phyloP scores from a whole-genome alignment of 2,329 filamentous ascomycete genomes.

The Clarireedia sp. region DNA sequence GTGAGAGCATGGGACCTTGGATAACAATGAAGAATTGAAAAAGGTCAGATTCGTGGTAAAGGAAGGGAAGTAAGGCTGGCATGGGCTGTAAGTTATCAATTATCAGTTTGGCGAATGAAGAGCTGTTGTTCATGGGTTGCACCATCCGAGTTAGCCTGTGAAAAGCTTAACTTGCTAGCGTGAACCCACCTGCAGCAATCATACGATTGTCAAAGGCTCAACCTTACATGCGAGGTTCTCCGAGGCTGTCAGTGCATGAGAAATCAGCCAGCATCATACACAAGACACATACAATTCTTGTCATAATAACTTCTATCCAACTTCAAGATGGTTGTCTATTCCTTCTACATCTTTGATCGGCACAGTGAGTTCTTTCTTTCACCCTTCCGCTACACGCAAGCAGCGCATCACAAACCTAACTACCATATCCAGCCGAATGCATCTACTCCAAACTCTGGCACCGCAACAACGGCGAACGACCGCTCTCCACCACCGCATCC shows the following conservation, averaged over 20 bases:
- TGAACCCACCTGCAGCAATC: constrained; percentile 2
- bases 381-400: neutral
- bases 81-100: neutral
- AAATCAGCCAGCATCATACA: neutral
- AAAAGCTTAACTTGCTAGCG: constrained; percentile 7
- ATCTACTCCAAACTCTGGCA: constrained; percentile 87
- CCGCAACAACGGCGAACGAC: constrained; percentile 27
- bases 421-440: constrained; percentile 66
- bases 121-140: constrained; percentile 2
- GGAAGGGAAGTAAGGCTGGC: neutral
- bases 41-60: neutral
- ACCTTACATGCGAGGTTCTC: too few species aligned
- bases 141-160: neutral
- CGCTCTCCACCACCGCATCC: constrained; percentile 27
- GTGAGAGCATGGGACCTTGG: neutral
- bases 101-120: neutral
- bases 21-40: neutral
- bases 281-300: neutral
- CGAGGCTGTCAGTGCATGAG: too few species aligned
- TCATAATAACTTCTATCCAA: neutral
- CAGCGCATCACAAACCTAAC: constrained; percentile 11
- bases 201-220: neutral
- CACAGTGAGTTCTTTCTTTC: constrained; percentile 59
- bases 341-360: constrained; percentile 98
- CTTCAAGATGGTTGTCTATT: constrained; percentile 75